Percentiles rank a stretch among this genome's conserved stretches.
phyloP scores from a whole-genome alignment of 108 stramenopile species.

The Nitzschia sp. region DNA sequence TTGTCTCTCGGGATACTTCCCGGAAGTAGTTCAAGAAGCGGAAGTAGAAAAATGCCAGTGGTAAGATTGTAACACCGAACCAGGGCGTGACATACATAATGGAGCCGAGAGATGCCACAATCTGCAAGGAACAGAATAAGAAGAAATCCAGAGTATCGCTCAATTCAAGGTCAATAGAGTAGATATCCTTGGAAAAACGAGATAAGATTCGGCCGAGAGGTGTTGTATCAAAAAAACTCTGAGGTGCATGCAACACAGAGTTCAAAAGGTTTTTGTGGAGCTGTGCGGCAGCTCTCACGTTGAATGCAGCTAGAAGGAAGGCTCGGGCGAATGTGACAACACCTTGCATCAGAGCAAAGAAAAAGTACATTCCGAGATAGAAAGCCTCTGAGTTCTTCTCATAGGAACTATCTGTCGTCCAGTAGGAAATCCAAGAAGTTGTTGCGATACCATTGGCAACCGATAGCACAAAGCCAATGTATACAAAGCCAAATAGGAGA shows the following conservation, averaged over 20 bases:
- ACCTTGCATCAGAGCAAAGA: conserved; percentile 38
- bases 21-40: conserved; percentile 73
- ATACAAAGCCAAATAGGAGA: conserved; percentile 42
- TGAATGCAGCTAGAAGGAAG: conserved; percentile 57
- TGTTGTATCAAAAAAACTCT: conserved; percentile 90
- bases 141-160: conserved; percentile 40
- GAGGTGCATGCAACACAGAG: conserved; percentile 78
- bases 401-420: conserved; percentile 66
- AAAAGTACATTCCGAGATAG: conserved; percentile 39
- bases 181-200: conserved; percentile 81
- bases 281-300: conserved; percentile 55
- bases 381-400: conserved; percentile 43
- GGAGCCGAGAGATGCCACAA: conserved; percentile 48
- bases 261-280: conserved; percentile 55
- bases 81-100: conserved; percentile 48
- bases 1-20: conserved; percentile 68
- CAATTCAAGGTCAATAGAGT: conserved; percentile 63
- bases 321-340: conserved; percentile 58
- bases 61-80: conserved; percentile 42
- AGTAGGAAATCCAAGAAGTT: conserved; percentile 57
- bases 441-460: conserved; percentile 47
- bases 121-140: conserved; percentile 26
- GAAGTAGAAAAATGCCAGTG: conserved; percentile 54
- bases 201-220: conserved; percentile 89
- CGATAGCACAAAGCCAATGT: conserved; percentile 50